Evolutionary conservation across 1,284 basidiomycete genomes (phyloP).

Genomic region (Porodaedalea pini): DNA sequence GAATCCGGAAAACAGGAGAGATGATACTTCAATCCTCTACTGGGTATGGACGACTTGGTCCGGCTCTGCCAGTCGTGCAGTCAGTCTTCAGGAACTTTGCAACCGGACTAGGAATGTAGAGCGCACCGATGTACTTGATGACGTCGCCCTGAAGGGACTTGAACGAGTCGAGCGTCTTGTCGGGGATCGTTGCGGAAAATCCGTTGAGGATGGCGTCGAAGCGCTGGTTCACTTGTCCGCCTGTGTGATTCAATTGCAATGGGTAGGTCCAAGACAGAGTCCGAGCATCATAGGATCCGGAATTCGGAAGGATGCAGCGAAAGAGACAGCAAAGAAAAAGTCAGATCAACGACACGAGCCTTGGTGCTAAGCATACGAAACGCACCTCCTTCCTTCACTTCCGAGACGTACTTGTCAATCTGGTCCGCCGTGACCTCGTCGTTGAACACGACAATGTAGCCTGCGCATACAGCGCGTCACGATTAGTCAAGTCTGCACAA

Average conservation of each 20-base stretch:
- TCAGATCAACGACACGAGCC: neutral
- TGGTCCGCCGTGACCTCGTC: slow-evolving; percentile 39
- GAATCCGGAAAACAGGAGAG: neutral
- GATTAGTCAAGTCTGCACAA: neutral
- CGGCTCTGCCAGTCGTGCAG: neutral
- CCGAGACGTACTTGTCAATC: slow-evolving; percentile 41
- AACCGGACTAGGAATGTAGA: neutral
- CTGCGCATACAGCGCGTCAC: slow-evolving; percentile 28
- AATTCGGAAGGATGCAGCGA: too few species aligned
- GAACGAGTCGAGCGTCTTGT: slow-evolving; percentile 35
- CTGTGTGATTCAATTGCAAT: slow-evolving; percentile 34
- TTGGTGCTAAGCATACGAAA: neutral
- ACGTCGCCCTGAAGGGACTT: slow-evolving; percentile 37
- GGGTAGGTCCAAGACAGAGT: neutral
- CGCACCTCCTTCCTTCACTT: slow-evolving; percentile 41
- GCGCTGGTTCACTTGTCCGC: slow-evolving; percentile 40
- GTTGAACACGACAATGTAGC: slow-evolving; percentile 61
- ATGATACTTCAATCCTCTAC: neutral
- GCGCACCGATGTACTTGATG: slow-evolving; percentile 52
- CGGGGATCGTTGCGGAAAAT: slow-evolving; percentile 50
- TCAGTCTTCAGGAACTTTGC: neutral
- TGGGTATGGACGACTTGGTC: slow-evolving; percentile 13
- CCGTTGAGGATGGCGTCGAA: slow-evolving; percentile 45
- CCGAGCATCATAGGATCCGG: neutral
- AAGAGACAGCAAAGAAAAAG: too few species aligned